A percentile compares a stretch with the other conserved stretches of the same genome.
phyloP scores from a whole-genome alignment of 139 green algal species.

The Deuterostichococcus epilithicus region DNA sequence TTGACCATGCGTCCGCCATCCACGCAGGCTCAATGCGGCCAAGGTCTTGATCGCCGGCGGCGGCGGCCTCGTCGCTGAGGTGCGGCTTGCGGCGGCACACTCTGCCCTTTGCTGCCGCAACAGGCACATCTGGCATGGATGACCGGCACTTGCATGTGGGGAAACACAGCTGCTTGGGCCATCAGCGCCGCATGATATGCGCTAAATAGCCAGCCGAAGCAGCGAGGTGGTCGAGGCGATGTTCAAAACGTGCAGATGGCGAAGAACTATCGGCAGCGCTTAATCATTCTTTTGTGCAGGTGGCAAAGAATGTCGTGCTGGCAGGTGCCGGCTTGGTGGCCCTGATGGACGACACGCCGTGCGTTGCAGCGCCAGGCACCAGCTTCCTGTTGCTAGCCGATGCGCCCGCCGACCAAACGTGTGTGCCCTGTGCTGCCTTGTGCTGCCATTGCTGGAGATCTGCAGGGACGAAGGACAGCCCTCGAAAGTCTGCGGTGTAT shows the following conservation, averaged over 20 bases:
- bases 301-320: slow-evolving; percentile 89
- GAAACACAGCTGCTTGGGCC: too few species aligned
- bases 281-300: too few species aligned
- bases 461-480: too few species aligned
- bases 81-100: slow-evolving; percentile 17
- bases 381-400: slow-evolving; percentile 72
- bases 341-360: slow-evolving; percentile 56
- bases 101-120: neutral
- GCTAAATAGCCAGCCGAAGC: neutral
- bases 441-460: too few species aligned
- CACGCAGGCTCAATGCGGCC: slow-evolving; percentile 54
- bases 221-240: too few species aligned
- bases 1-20: neutral
- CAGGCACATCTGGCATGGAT: too few species aligned
- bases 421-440: too few species aligned
- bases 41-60: slow-evolving; percentile 65
- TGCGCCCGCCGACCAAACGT: slow-evolving; percentile 16
- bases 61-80: slow-evolving; percentile 62
- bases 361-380: slow-evolving; percentile 9
- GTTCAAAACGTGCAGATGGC: too few species aligned
- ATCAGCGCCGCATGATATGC: too few species aligned
- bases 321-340: slow-evolving; percentile 75
- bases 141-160: too few species aligned
- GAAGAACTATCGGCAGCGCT: too few species aligned
- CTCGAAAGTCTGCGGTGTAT: too few species aligned